A percentile compares a stretch with the other conserved stretches of the same genome.
phyloP scores from a whole-genome alignment of 306 rosid genomes.

The Coriaria nepalensis region DNA sequence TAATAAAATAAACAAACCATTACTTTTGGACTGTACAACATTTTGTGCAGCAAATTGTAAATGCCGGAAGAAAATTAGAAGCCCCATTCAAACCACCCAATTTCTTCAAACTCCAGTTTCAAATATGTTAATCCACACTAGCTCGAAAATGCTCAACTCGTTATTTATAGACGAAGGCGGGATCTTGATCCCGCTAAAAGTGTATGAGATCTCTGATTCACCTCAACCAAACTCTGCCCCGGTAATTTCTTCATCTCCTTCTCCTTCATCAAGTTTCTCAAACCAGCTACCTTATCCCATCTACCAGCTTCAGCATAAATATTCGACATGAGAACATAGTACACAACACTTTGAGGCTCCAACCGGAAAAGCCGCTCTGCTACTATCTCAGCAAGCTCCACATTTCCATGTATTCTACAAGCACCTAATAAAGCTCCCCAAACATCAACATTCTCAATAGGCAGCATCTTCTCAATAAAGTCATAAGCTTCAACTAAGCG shows the following conservation, averaged over 20 bases:
- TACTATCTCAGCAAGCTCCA: constrained; percentile 11
- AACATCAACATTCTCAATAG: constrained; percentile 4
- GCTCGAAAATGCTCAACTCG: no score
- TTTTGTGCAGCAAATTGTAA: no score
- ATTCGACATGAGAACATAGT: constrained; percentile 14
- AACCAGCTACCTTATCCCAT: constrained; percentile 11
- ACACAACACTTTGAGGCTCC: background rate
- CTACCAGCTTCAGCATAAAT: constrained; percentile 9
- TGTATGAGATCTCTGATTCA: constrained; percentile 2
- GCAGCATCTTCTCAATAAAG: constrained; percentile 11
- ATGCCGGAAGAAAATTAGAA: no score
- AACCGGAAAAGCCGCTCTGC: constrained; percentile 3
- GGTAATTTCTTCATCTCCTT: constrained; percentile 9
- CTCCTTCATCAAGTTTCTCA: constrained; percentile 12
- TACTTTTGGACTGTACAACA: no score
- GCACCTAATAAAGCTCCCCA: constrained; percentile 16
- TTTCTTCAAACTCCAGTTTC: no score
- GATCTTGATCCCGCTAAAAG: background rate
- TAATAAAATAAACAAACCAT: no score
- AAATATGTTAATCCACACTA: no score
- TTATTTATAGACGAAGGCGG: background rate
- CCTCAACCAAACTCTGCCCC: constrained; percentile 13
- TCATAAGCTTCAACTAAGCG: constrained; percentile 4
- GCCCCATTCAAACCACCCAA: no score
- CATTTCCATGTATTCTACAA: constrained; percentile 11